These are phyloP conservation scores for Suillus decipiens DNA, from an alignment of 768 basidiomycete species.

Conservation along the genomic window DNA sequence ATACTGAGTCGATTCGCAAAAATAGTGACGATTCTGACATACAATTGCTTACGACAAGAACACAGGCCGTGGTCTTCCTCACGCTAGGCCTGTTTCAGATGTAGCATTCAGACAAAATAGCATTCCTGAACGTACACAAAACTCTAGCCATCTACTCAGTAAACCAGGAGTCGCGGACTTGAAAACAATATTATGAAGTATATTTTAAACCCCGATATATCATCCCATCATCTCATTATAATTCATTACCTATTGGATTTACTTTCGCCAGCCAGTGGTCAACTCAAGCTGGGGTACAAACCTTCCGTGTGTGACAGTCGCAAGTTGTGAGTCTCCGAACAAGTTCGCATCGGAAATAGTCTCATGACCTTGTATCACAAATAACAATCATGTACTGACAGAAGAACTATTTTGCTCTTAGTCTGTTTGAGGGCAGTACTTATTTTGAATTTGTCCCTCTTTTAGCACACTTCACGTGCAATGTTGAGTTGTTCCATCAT, in stretches of 20 bases:
- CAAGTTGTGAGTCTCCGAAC: neutral
- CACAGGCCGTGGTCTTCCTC: too few relatives aligned
- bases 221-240: neutral
- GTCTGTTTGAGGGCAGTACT: neutral
- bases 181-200: neutral
- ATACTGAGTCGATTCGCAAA: too few relatives aligned
- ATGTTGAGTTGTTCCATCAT: neutral
- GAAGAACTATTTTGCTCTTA: neutral
- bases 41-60: too few relatives aligned
- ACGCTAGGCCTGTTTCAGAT: neutral
- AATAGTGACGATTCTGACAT: too few relatives aligned
- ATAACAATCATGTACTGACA: neutral
- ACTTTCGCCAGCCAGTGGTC: neutral
- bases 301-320: neutral
- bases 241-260: neutral
- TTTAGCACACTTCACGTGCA: neutral
- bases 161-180: neutral
- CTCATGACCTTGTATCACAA: neutral
- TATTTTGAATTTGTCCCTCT: neutral
- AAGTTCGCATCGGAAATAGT: neutral
- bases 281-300: neutral
- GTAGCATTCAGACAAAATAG: neutral
- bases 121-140: neutral
- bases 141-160: neutral
- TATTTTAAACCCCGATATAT: neutral